Base-by-base conservation (phyloP, 257 asterid genomes). In the Ilex asprella region DNA sequence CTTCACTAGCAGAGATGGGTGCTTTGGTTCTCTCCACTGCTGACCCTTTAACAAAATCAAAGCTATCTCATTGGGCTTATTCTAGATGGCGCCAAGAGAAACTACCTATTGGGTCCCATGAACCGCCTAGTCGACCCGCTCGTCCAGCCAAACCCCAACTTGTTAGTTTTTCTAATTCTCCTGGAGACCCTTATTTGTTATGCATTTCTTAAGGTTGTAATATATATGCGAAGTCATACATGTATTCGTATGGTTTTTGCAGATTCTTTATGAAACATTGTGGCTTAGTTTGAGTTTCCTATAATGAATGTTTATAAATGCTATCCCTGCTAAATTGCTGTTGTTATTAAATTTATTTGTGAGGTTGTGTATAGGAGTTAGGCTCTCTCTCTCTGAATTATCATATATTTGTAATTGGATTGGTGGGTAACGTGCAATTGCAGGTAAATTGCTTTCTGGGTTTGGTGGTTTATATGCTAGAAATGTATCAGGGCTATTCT, bases 1-100 rank as follows among this genome's bases (percentile, higher is more conserved):
- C 77, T 39, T 86, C 96, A 13, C 72, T 92, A 57, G 88, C 95
- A n/a, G 97, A 89, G 77, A 92, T 92, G 91, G 96, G 97, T 6
- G 73, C 78, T 59, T 58, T 73, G 56, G 87, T 85, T 63, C 91
- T 92, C 49, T 82, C 88, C 56, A 86, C 97, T 12, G 69, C 84
- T 39, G 91, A 92, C 66, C 95, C 97, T 69, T 70, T 85, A 35
- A 44, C 61, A 12, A 92, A 92, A 81, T 88, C 96, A 14, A 79
- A 77, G 61, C 95, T 92, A 63, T 83, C 97, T 35, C 95, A 89
- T 69, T 69, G 72, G 70, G 95, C 94, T 64, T 92, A 73, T 74
- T 35, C 81, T 12, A 82, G 74, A 55, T 89, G 96, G 99, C 71
- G 77, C 56, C 62, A 70, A 55, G 81, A 82, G 70, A 82, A 79